Evolutionary conservation across 75 land plant species (phyloP), one percentile per base, ranked within the genome.

Genomic region (Adiantum capillusveneris): DNA sequence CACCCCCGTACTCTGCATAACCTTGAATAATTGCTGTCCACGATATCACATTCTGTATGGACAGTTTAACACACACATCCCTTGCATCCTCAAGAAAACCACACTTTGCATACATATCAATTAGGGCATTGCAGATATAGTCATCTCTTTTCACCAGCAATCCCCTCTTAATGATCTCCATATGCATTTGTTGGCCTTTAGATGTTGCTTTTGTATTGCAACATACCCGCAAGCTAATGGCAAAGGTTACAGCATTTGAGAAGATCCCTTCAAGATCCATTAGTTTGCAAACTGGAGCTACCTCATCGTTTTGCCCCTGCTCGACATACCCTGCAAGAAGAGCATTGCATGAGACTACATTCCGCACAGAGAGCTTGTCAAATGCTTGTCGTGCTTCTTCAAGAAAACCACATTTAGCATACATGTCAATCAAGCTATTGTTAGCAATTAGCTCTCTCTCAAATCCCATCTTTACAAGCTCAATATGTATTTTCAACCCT

Each of bases 21-120:
- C 90, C 90, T 11, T 82, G 79, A 43, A 86, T 83, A 25, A 86
- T 83, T 24, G 86, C 67, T 59, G 77, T 86, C 86, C 81, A 79
- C 0, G 85, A 81, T 19, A 82, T 77, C 31, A 65, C 13, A 1
- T 52, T 42, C 18, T 58, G 60, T 20, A 63, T 58, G 25, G 58
- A 66, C 24, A 71, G 60, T 60, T 75, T 43, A 0, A 59, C 36
- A 64, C 72, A 79, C 28, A 85, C 72, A 44, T 70, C 68, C 17
- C 60, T 20, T 25, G 85, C 89, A 17, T 73, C 77, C 45, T 70
- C 70, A 55, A 81, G 31, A 42, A 37, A 49, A 11, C 79, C 81
- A 59, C 81, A 72, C 44, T 83, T 86, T 57, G 72, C 61, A 39
- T 86, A 83, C 90, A 77, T 77, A 61, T 86, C 85, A 44, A 86